A percentile compares a stretch with the other conserved stretches of the same genome.
These are phyloP conservation scores for Theileria parva DNA, from an alignment of 169 alveolate genomes.

Conservation along the genomic window DNA sequence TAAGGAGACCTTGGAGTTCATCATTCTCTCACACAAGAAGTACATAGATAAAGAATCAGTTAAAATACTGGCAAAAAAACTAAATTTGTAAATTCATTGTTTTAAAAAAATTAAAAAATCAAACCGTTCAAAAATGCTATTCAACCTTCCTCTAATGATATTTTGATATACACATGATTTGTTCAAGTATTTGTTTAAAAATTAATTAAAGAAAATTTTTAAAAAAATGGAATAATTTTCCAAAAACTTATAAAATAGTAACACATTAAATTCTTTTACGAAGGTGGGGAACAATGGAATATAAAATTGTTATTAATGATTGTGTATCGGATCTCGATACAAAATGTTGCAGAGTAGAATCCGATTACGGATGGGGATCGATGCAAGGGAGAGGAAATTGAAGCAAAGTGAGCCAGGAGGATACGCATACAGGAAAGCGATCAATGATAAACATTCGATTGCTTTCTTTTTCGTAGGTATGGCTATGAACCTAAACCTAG, in stretches of 20 bases:
- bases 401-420: neutral
- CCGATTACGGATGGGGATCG: neutral
- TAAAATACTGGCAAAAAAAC: neutral
- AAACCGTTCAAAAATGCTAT: neutral
- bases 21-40: neutral
- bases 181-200: neutral
- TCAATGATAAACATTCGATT: neutral
- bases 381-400: neutral
- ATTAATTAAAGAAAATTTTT: neutral
- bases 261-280: neutral
- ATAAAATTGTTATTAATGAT: neutral
- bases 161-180: neutral
- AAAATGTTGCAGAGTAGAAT: neutral
- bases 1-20: neutral
- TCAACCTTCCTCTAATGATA: neutral
- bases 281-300: neutral
- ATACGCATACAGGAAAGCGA: neutral
- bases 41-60: neutral
- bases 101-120: too few relatives aligned
- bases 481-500: slow-evolving; percentile 11
- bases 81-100: neutral
- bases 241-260: neutral
- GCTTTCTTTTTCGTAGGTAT: slow-evolving; percentile 23
- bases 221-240: neutral
- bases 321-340: neutral